Conservation (phyloP, 441 rosid species). For the Omphalea diandra region DNA sequence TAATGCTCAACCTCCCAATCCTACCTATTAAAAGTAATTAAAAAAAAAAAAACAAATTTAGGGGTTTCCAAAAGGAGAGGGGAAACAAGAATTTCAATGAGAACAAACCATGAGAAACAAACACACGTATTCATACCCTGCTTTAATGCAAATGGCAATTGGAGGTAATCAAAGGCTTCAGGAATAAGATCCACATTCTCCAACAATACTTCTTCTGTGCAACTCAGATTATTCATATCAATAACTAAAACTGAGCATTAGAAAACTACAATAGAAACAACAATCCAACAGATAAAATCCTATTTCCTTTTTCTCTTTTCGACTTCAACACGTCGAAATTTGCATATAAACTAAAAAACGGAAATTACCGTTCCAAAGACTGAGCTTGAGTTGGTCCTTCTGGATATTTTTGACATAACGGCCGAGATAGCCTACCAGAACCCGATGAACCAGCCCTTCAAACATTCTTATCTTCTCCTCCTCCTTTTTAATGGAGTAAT, state of each 20-base stretch:
- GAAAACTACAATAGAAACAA: not conserved
- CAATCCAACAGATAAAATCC: not conserved
- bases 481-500: not conserved
- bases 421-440: constrained; percentile 78
- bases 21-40: constrained; percentile 47
- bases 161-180: constrained; percentile 93
- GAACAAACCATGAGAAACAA: not conserved
- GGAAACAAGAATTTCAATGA: not conserved
- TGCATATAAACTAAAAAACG: too few relatives aligned
- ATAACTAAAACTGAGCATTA: not conserved
- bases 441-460: constrained; percentile 67
- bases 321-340: too few relatives aligned
- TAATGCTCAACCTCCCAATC: constrained; percentile 78
- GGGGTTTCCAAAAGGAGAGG: not conserved
- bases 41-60: constrained; percentile 11
- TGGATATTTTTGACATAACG: constrained; percentile 79
- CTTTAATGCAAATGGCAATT: constrained; percentile 74
- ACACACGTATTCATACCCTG: constrained; percentile 41
- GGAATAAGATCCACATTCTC: constrained; percentile 82
- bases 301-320: too few relatives aligned
- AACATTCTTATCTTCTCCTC: constrained; percentile 42
- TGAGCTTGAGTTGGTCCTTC: constrained; percentile 75
- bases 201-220: constrained; percentile 57
- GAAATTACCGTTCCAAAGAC: constrained; percentile 58
- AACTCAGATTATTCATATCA: not conserved